Conservation (phyloP, 306 rosid genomes). For the Quercus glauca region DNA sequence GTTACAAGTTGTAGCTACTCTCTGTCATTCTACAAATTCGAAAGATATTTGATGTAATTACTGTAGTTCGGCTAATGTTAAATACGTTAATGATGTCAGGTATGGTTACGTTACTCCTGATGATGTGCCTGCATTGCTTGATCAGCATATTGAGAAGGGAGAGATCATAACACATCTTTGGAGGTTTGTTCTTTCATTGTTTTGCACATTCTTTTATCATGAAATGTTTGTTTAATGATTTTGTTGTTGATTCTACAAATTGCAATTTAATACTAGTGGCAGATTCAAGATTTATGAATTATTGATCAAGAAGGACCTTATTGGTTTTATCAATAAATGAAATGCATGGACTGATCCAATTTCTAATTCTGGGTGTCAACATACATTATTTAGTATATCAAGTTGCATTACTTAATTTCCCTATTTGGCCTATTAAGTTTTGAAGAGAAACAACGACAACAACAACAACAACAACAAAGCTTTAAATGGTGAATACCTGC, state of each 20-base stretch:
- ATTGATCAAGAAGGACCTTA: background rate
- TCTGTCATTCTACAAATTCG: background rate
- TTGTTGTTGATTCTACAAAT: background rate
- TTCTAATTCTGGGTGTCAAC: background rate
- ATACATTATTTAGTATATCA: background rate
- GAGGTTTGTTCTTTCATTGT: slow-evolving; percentile 53
- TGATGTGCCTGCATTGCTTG: slow-evolving; percentile 80
- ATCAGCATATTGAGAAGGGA: slow-evolving; percentile 80
- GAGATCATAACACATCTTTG: slow-evolving; percentile 70
- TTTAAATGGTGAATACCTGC: no score
- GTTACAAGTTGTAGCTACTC: slow-evolving; percentile 4
- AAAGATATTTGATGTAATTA: background rate
- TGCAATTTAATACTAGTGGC: background rate
- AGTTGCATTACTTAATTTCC: background rate
- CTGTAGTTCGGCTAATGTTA: slow-evolving; percentile 1
- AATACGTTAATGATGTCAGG: slow-evolving; percentile 45
- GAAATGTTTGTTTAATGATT: slow-evolving; percentile 3
- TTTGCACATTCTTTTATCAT: slow-evolving; percentile 7
- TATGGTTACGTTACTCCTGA: slow-evolving; percentile 91
- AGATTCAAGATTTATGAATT: background rate
- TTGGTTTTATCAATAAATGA: background rate
- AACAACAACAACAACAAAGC: no score
- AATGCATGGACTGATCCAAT: background rate
- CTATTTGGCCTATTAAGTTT: no score
- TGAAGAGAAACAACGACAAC: no score